A percentile compares a stretch with the other conserved stretches of the same genome.
These are phyloP conservation scores for Chaetomium sp. DNA, from an alignment of 2,329 filamentous ascomycete genomes.

Conservation along the genomic window DNA sequence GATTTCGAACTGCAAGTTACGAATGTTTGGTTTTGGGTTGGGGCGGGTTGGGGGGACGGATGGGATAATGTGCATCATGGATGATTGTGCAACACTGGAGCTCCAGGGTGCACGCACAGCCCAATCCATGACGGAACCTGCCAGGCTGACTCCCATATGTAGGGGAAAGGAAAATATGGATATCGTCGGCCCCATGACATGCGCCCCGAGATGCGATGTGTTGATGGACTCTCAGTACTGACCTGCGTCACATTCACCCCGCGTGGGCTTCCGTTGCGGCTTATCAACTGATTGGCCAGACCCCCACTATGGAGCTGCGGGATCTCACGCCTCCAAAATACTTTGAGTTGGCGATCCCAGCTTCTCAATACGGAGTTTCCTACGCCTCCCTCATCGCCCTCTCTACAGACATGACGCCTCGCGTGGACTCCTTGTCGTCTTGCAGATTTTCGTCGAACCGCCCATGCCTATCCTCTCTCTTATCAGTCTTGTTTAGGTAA, in stretches of 20 bases:
- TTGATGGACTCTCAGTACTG: background rate
- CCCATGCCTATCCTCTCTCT: conserved; percentile 19
- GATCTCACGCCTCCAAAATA: background rate
- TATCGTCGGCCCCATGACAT: conserved; percentile 13
- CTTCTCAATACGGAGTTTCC: conserved; percentile 9
- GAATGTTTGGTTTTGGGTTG: conserved; percentile 20
- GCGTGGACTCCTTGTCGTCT: conserved; percentile 13
- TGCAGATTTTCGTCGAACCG: background rate
- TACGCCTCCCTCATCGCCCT: background rate
- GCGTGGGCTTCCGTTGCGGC: conserved; percentile 7
- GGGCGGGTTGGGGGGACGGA: background rate
- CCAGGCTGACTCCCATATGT: background rate
- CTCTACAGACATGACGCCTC: background rate
- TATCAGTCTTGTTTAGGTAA: conserved; percentile 37
- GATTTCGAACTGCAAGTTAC: conserved; percentile 15
- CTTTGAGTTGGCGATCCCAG: conserved; percentile 8
- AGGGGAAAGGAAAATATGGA: background rate
- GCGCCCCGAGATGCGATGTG: conserved; percentile 16
- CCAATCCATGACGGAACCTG: conserved; percentile 6
- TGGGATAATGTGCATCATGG: conserved; percentile 2
- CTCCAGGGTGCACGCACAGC: conserved; percentile 7
- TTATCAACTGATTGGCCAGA: conserved; percentile 18
- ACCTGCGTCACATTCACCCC: conserved; percentile 17
- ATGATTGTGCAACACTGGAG: background rate
- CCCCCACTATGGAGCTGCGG: conserved; percentile 21